Evolutionary conservation across 805 yeast species (phyloP).

Genomic region (Candida andamanensis): DNA sequence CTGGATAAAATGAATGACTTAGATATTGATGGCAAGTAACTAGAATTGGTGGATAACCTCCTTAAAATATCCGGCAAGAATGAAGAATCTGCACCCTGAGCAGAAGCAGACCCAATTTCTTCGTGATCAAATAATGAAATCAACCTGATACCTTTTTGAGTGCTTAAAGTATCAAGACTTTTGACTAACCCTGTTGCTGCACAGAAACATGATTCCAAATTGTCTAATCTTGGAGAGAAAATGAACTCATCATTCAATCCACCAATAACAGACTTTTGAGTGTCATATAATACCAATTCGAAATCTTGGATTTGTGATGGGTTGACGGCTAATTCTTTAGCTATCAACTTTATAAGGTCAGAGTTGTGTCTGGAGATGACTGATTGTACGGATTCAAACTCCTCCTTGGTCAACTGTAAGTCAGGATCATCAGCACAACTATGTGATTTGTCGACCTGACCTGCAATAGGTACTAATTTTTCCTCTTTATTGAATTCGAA

Average conservation of each 20-base stretch:
- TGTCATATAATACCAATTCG: slow-evolving; percentile 80
- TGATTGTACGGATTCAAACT: slow-evolving; percentile 59
- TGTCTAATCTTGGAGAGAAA: slow-evolving; percentile 88
- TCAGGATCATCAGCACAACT: slow-evolving; percentile 51
- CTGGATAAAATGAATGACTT: slow-evolving; percentile 86
- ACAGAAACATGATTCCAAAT: slow-evolving; percentile 80
- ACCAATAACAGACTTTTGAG: slow-evolving; percentile 78
- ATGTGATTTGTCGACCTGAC: slow-evolving; percentile 37
- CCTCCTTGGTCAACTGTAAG: slow-evolving; percentile 42
- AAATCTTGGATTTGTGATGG: slow-evolving; percentile 75
- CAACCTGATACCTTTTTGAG: slow-evolving; percentile 59
- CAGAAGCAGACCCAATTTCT: slow-evolving; percentile 89
- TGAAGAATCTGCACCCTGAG: slow-evolving; percentile 95
- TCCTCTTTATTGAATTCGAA: slow-evolving; percentile 89
- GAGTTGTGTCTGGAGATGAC: slow-evolving; percentile 73
- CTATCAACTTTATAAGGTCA: slow-evolving; percentile 64
- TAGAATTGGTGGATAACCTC: slow-evolving; percentile 53
- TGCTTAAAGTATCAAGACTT: slow-evolving; percentile 39
- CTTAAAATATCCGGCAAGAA: slow-evolving; percentile 75
- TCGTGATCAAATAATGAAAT: slow-evolving; percentile 92
- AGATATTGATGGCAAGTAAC: slow-evolving; percentile 34
- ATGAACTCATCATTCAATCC: slow-evolving; percentile 89
- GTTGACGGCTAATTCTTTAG: slow-evolving; percentile 52
- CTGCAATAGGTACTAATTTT: slow-evolving; percentile 82
- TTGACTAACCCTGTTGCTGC: slow-evolving; percentile 68